Base-by-base conservation (phyloP, 1,284 basidiomycete species). In the Ustilago tritici region DNA sequence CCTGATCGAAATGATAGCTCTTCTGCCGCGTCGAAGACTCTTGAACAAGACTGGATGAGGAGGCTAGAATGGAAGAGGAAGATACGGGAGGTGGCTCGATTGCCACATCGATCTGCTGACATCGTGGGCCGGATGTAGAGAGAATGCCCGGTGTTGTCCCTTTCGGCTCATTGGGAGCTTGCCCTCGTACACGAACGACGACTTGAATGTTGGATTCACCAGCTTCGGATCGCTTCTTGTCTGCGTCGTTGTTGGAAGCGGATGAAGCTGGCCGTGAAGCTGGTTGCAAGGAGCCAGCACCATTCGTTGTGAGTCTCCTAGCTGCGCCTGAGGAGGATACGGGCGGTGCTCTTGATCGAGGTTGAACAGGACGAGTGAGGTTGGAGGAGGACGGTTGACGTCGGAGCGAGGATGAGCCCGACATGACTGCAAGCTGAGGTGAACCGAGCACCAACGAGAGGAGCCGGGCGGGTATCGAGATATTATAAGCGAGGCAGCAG, bases 1-100 rank as follows among this genome's bases (percentile, higher is more conserved):
- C 83, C 43, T 75, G 81, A 43, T 86, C 84, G 50, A 84, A 86
- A 43, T 79, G 79, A 61, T 86, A 86, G 49, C 79, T 84, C 71
- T 80, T 83, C 34, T 82, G 76, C 11, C 82, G 76, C 11, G 67
- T 65, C 4, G 69, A 63, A 3, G 70, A 67, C 34, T 77, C 75
- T 10, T 72, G 70, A 2, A 80, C 74, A 6, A 79, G 67, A 36
- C 40, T 65, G 54, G 70, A 63, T 14, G 71, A 68, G 31, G 61
- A 57, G 10, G 63, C 49, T 19, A 76, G 53, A 31, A 61, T 46
- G 11, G 79, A 73, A 3, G 69, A 69, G 23, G 78, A 79, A 12
- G 72, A 78, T 15, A 79, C 77, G 34, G 74, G 66, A 23, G 61
- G 54, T 4, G 80, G 67, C 19, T 83, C 82, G 52, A 81, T 72